Base-by-base conservation (phyloP, 2,329 filamentous ascomycete species). In the Colletotrichum filicis region DNA sequence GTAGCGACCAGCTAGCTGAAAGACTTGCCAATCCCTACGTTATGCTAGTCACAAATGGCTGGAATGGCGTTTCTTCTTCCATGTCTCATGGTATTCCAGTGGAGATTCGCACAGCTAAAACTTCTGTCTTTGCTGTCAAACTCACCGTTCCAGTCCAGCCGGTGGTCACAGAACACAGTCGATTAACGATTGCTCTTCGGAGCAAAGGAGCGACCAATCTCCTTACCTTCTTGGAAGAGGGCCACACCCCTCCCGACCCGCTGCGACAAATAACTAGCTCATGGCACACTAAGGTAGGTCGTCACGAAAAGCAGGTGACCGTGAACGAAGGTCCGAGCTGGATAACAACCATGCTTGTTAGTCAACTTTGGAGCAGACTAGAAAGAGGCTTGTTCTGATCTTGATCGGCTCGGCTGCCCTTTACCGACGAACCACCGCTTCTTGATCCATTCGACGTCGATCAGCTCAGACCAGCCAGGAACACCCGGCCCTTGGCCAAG, bases 321-420 rank as follows among this genome's bases (percentile, higher is more conserved):
- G 22, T 61, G 55, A 28, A 55, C 37, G 59, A 35, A 56, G 70
- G 42, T 22, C 71, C 60, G 66, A 70, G 60, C 60, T 57, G 19
- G 35, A 32, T 30, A 16, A 26, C 26, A 12, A 64, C 26, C 26
- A 19, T 22, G 14, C 19, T 60, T 19, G 19, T n/a, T 59, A 30
- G 52, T 59, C 70, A 30, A 49, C 60, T 24, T 56, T 16, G 22
- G n/a, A 49, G 42, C 35, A 30, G 28, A 52, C 37, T 58, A 58
- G n/a, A 59, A 64, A 24, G 66, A 73, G 66, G 56, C 66, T 60
- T 73, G 56, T 65, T 65, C 61, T 61, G 35, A 70, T 66, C 71
- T 70, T 73, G 66, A 70, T 73, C 71, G 66, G 66, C 70, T 52
- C 46, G 60, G 55, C 42, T 64, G 32, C 42, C 66, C 53, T 58